These are phyloP conservation scores for Cardamine chenopodiifolia DNA, from an alignment of 345 rosid species.

Conservation along the genomic window DNA sequence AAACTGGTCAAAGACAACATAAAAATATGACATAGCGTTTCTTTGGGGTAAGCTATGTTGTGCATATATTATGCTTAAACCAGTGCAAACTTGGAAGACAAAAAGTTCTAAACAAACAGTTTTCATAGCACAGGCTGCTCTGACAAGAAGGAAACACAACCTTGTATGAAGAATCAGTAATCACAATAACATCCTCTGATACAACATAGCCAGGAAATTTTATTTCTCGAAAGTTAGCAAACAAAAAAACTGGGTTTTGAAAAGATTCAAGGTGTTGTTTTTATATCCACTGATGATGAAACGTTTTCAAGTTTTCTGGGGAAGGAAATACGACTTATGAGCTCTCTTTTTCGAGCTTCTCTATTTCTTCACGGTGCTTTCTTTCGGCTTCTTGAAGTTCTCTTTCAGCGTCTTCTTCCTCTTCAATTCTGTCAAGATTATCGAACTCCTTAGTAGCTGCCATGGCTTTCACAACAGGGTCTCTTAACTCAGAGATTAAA, in stretches of 20 bases:
- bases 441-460: constrained; percentile 90
- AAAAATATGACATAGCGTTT: neutral
- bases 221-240: constrained; percentile 25
- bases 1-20: constrained; percentile 23
- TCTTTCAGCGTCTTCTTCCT: constrained; percentile 51
- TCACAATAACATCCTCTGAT: constrained; percentile 30
- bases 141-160: neutral
- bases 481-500: constrained; percentile 78
- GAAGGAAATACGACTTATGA: constrained; percentile 11
- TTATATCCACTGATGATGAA: constrained; percentile 25
- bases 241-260: neutral
- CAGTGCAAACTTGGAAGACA: neutral
- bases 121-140: neutral
- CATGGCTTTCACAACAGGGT: constrained; percentile 91
- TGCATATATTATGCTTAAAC: constrained; percentile 5
- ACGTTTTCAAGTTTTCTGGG: neutral
- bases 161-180: constrained; percentile 21
- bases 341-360: constrained; percentile 32
- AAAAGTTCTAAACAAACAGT: constrained; percentile 13
- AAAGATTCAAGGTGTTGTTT: constrained; percentile 16
- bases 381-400: constrained; percentile 58
- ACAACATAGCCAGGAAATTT: constrained; percentile 16
- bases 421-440: constrained; percentile 56
- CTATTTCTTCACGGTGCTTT: constrained; percentile 37
- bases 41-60: neutral